These are phyloP conservation scores for Kodamaea nitidulidarum DNA, from an alignment of 805 yeast genomes.

Conservation along the genomic window DNA sequence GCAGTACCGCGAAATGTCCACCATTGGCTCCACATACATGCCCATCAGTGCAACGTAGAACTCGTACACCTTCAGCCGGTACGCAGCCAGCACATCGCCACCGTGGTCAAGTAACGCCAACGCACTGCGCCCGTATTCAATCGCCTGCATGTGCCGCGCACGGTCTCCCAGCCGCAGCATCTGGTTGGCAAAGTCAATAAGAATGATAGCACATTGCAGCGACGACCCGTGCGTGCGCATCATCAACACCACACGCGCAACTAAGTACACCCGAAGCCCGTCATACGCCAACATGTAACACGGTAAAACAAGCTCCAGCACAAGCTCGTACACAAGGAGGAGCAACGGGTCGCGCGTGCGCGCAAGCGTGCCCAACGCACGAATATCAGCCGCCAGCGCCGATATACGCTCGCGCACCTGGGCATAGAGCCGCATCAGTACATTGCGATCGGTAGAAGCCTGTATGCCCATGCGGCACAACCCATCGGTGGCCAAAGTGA, in stretches of 20 bases:
- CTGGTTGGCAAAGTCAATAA: constrained; percentile 36
- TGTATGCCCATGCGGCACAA: constrained; percentile 34
- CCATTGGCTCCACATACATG: constrained; percentile 36
- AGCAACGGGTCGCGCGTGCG: constrained; percentile 23
- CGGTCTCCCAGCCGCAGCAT: constrained; percentile 25
- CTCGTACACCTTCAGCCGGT: constrained; percentile 38
- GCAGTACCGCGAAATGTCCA: constrained; percentile 28
- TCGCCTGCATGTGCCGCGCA: constrained; percentile 31
- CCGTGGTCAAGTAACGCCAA: constrained; percentile 32
- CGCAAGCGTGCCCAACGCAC: constrained; percentile 22
- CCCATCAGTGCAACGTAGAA: constrained; percentile 41
- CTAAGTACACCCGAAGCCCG: constrained; percentile 27
- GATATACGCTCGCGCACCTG: constrained; percentile 31
- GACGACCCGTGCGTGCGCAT: constrained; percentile 40
- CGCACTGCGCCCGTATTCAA: constrained; percentile 40
- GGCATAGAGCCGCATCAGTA: constrained; percentile 18
- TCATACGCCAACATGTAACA: constrained; percentile 23
- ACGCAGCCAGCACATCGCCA: constrained; percentile 29
- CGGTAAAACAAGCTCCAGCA: constrained; percentile 36
- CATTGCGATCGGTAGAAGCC: constrained; percentile 22
- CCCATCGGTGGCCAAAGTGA: constrained; percentile 31
- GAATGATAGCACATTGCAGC: constrained; percentile 35
- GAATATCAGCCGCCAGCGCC: constrained; percentile 35
- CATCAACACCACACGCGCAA: constrained; percentile 29
- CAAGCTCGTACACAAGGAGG: constrained; percentile 36